These are phyloP conservation scores for Chaetomium fimeti DNA, from an alignment of 495 filamentous ascomycete genomes.

Conservation along the genomic window DNA sequence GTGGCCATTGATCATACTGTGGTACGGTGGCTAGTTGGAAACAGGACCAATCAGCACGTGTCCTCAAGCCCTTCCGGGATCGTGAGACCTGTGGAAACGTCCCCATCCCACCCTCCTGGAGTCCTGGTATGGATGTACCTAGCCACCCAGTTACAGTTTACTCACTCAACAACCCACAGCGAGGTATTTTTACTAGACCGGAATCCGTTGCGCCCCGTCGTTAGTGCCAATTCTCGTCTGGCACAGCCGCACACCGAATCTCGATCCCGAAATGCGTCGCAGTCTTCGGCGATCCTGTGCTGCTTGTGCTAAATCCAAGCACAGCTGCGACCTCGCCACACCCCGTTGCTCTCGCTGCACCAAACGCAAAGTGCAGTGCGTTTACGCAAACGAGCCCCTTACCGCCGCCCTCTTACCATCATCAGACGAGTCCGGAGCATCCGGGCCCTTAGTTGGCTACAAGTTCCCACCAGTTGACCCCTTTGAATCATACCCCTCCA, in stretches of 20 bases:
- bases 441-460: constrained; percentile 9
- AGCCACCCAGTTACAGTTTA: too few relatives aligned
- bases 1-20: too few relatives aligned
- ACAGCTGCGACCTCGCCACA: constrained; percentile 49
- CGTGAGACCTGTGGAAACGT: too few relatives aligned
- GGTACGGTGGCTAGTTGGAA: too few relatives aligned
- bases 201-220: not conserved
- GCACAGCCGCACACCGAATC: not conserved
- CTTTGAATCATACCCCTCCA: constrained; percentile 53
- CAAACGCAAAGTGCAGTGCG: constrained; percentile 44
- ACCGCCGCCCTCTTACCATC: constrained; percentile 25
- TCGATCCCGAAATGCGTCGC: constrained; percentile 39
- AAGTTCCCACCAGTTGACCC: constrained; percentile 43
- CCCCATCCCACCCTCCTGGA: too few relatives aligned
- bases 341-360: constrained; percentile 52
- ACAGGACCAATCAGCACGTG: too few relatives aligned
- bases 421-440: not conserved
- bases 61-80: too few relatives aligned
- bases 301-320: constrained; percentile 51
- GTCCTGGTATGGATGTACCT: too few relatives aligned
- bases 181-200: too few relatives aligned
- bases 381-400: constrained; percentile 51
- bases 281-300: constrained; percentile 52
- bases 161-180: too few relatives aligned
- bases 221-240: not conserved